Evolutionary conservation across 441 rosid genomes (phyloP).

Genomic region (Aleurites moluccanus): DNA sequence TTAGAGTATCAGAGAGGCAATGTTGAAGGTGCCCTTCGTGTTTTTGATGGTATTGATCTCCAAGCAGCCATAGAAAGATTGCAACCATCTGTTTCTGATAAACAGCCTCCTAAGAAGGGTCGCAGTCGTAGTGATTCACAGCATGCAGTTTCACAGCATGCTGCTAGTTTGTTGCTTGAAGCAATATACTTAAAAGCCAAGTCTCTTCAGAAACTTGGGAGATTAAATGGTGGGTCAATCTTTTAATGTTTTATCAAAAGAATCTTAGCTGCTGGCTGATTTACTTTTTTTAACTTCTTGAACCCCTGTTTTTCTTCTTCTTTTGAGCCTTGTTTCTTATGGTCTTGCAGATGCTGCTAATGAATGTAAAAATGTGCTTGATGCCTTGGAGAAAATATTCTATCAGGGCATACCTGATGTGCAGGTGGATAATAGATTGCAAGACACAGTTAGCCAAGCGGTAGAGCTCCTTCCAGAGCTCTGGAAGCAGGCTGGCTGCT

Average conservation of each 20-base stretch:
- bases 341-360: constrained; percentile 72
- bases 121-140: constrained; percentile 50
- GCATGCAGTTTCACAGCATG: constrained; percentile 60
- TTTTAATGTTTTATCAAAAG: background rate
- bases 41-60: constrained; percentile 91
- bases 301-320: background rate
- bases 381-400: constrained; percentile 79
- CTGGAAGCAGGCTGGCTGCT: constrained; percentile 72
- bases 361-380: constrained; percentile 84
- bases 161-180: constrained; percentile 81
- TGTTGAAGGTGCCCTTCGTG: constrained; percentile 87
- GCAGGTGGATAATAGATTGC: constrained; percentile 72
- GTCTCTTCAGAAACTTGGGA: constrained; percentile 87
- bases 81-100: constrained; percentile 59
- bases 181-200: constrained; percentile 87
- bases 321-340: constrained; percentile 24
- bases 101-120: constrained; percentile 47
- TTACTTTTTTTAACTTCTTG: background rate
- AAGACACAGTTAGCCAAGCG: constrained; percentile 80
- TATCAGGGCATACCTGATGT: constrained; percentile 76
- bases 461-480: constrained; percentile 86
- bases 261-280: background rate
- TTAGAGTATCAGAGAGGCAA: constrained; percentile 94
- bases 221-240: constrained; percentile 54
- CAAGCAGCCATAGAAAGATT: constrained; percentile 76